Percentiles rank a stretch among this genome's conserved stretches.
Conservation (phyloP, 805 yeast species). For the Ogataea pignaliae region DNA sequence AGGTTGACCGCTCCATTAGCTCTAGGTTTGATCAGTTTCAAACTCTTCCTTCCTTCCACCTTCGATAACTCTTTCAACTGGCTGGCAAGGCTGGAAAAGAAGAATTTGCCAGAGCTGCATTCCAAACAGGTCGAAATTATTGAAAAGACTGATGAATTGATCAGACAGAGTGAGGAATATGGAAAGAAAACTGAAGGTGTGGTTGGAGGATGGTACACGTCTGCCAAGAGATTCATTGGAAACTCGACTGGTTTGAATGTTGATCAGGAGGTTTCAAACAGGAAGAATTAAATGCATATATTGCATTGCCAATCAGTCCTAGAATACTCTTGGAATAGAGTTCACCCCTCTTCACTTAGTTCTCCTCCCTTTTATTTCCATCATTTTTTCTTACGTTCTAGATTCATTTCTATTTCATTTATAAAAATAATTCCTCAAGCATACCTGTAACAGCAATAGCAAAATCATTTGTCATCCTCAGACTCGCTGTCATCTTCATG, state of each 20-base stretch:
- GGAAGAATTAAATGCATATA: constrained; percentile 27
- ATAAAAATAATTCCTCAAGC: too few species aligned
- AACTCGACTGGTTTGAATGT: constrained; percentile 65
- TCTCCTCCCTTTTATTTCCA: not conserved
- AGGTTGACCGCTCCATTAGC: constrained; percentile 53
- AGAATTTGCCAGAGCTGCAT: constrained; percentile 59
- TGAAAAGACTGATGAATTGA: constrained; percentile 41
- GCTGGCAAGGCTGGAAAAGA: constrained; percentile 57
- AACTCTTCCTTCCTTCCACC: constrained; percentile 68
- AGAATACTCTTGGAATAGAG: too few species aligned
- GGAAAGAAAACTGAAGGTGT: constrained; percentile 36
- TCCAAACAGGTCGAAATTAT: constrained; percentile 51
- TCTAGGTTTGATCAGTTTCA: constrained; percentile 62
- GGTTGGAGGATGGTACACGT: constrained; percentile 28
- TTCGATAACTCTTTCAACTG: constrained; percentile 55
- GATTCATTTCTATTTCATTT: too few species aligned
- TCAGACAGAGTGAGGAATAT: constrained; percentile 38
- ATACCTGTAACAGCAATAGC: too few species aligned
- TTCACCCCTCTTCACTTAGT: not conserved
- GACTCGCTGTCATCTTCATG: constrained; percentile 2
- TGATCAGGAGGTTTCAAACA: constrained; percentile 57
- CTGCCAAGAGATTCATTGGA: constrained; percentile 42
- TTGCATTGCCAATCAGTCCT: too few species aligned
- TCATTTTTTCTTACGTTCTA: not conserved
- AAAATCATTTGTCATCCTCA: not conserved